A percentile compares a stretch with the other conserved stretches of the same genome.
phyloP scores from a whole-genome alignment of 2,329 filamentous ascomycete species.

The Endoconidiophora laricicola region DNA sequence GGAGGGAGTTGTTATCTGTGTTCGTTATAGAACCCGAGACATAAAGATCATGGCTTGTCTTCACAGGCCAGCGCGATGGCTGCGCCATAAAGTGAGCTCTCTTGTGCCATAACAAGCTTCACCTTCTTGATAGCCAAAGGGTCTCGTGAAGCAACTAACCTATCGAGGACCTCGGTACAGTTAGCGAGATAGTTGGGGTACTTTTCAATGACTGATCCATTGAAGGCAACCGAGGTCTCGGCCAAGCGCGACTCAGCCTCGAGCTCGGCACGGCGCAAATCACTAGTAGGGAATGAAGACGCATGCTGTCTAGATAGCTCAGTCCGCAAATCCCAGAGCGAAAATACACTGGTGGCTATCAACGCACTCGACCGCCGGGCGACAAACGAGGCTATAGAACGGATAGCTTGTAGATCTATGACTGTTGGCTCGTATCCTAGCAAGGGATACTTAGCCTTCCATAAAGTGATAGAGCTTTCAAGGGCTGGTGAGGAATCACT shows the following conservation, averaged over 20 bases:
- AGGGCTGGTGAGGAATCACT: slow-evolving; percentile 2
- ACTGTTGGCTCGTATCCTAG: slow-evolving; percentile 20
- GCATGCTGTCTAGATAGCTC: slow-evolving; percentile 24
- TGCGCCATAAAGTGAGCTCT: slow-evolving; percentile 60
- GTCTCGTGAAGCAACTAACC: slow-evolving; percentile 32
- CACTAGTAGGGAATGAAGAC: slow-evolving; percentile 20
- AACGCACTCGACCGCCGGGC: slow-evolving; percentile 42
- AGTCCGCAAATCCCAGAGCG: slow-evolving; percentile 39
- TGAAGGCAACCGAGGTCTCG: slow-evolving; percentile 53
- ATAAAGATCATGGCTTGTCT: background rate
- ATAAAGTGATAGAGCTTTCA: background rate
- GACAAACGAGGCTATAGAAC: slow-evolving; percentile 35
- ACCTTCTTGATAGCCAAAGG: slow-evolving; percentile 25
- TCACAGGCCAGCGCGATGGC: slow-evolving; percentile 47
- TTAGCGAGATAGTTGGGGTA: slow-evolving; percentile 50
- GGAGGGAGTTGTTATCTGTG: too few species aligned
- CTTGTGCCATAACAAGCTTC: slow-evolving; percentile 49
- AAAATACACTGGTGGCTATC: slow-evolving; percentile 40
- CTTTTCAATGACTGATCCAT: slow-evolving; percentile 63
- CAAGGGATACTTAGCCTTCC: slow-evolving; percentile 19
- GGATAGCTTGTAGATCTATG: slow-evolving; percentile 35
- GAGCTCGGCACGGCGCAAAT: slow-evolving; percentile 25
- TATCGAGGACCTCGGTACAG: slow-evolving; percentile 48
- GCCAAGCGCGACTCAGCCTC: slow-evolving; percentile 33
- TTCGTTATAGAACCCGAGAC: background rate